Base-by-base conservation (phyloP, 257 asterid genomes). In the Asclepias syriaca region DNA sequence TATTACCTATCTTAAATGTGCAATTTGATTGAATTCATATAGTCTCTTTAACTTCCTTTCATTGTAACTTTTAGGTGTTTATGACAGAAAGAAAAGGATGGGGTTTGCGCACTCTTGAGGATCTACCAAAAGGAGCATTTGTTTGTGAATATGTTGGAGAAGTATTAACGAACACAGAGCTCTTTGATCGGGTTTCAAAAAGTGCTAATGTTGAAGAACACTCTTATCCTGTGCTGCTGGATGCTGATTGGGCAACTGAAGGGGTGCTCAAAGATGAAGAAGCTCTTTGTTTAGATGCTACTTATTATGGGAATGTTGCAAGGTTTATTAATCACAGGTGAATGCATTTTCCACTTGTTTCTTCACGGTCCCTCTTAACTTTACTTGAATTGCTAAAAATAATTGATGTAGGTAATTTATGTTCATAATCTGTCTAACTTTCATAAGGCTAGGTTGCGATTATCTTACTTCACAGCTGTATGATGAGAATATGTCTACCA, bases 71-170 rank as follows among this genome's bases (percentile, higher is more conserved):
- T 76, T 78, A 94, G 97, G 97, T 94, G 73, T 94, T 89, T 78
- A 87, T 87, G 98, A 87, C 97, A 8, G 91, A 70, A 69, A 95
- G 90, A 78, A 90, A 92, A 79, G 99, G 99, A 15, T 95, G 99
- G 99, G 99, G 99, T 53, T 80, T 95, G 65, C 98, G 96, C 63
- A 95, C 96, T 37, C 87, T 90, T n/a, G 97, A 92, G 85, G 97
- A 95, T 82, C 85, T 95, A 71, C 97, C 99, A 14, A 87, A 80
- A 78, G 99, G 99, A 64, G 91, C 97, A 1, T 95, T 95, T 83
- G 95, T 95, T 50, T 95, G 99, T 70, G 99, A 95, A 75, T 95
- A 92, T 74, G 96, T 92, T 64, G 99, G 99, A 81, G 99, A 95
- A 81, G 85, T 95, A 73, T 80, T 95, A 65, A 95, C 99, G 34